Percentiles rank a stretch among this genome's conserved stretches.
phyloP scores from a whole-genome alignment of 1,284 basidiomycete genomes.

The Apiotrichum siamense region DNA sequence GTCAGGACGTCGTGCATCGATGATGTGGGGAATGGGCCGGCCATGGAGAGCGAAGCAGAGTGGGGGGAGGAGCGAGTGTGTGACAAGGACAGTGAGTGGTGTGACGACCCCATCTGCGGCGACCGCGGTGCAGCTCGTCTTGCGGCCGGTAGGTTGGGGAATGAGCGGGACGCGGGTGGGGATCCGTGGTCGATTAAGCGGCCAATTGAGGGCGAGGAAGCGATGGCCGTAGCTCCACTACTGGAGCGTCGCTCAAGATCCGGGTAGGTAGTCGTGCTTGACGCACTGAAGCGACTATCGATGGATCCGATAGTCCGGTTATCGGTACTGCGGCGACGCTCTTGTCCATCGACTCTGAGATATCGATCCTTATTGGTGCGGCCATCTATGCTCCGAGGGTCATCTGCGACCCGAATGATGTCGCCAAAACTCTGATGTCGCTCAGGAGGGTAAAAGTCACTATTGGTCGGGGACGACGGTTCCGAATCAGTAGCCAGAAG shows the following conservation, averaged over 20 bases:
- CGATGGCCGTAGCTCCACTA: not conserved
- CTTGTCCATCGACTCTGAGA: too few relatives aligned
- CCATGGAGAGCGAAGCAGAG: not conserved
- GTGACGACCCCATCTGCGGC: not conserved
- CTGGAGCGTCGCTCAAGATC: not conserved
- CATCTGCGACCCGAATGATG: too few relatives aligned
- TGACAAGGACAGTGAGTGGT: not conserved
- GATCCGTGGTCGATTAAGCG: not conserved
- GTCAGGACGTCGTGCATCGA: not conserved
- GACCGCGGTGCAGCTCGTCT: not conserved
- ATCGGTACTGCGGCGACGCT: not conserved
- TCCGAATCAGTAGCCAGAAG: not conserved
- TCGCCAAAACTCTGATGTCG: not conserved
- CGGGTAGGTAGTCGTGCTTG: too few relatives aligned
- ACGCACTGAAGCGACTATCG: too few relatives aligned
- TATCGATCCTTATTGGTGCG: not conserved
- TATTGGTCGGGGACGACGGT: not conserved
- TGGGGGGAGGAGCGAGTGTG: not conserved
- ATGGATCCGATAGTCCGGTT: too few relatives aligned
- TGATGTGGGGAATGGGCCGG: conserved; percentile 29
- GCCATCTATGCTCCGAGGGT: too few relatives aligned
- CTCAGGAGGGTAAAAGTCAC: not conserved
- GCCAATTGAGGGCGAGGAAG: not conserved
- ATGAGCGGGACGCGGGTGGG: not conserved
- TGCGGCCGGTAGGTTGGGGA: not conserved